Conservation (phyloP, 2,329 filamentous ascomycete species). For the Orbilia javanica region DNA sequence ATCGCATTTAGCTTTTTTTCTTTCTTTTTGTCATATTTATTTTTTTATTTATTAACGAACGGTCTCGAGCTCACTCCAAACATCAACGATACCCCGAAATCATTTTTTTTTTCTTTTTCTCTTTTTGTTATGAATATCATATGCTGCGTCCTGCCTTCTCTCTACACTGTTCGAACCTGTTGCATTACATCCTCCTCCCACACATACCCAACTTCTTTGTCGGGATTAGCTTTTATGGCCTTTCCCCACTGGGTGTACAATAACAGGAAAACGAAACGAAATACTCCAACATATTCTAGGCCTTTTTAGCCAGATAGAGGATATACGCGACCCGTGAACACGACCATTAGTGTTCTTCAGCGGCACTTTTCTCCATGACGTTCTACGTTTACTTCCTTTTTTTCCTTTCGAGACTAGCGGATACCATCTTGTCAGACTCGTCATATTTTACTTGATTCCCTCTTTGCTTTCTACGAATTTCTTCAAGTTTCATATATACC, state of each 20-base stretch:
- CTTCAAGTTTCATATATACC: conserved; percentile 31
- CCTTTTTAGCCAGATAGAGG: conserved; percentile 73
- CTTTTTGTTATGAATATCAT: conserved; percentile 27
- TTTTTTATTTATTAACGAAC: conserved; percentile 41
- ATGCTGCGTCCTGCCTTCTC: conserved; percentile 8
- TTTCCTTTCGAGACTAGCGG: conserved; percentile 59
- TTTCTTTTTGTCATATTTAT: conserved; percentile 17
- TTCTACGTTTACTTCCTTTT: conserved; percentile 61
- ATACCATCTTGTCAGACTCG: conserved; percentile 57
- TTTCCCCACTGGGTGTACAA: conserved; percentile 33
- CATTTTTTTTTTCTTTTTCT: conserved; percentile 43
- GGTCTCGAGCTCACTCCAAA: conserved; percentile 42
- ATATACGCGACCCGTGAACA: conserved; percentile 62
- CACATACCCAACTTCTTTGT: conserved; percentile 2
- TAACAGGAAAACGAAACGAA: conserved; percentile 35
- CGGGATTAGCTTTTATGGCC: conserved; percentile 15
- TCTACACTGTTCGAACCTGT: conserved; percentile 24
- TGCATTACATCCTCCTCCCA: conserved; percentile 32
- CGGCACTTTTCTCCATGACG: conserved; percentile 63
- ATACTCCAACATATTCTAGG: conserved; percentile 72
- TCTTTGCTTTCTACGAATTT: conserved; percentile 59
- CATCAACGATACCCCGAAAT: conserved; percentile 57
- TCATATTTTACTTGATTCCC: conserved; percentile 59
- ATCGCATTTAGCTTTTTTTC: conserved; percentile 50
- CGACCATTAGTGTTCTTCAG: conserved; percentile 67